A percentile compares a stretch with the other conserved stretches of the same genome.
Evolutionary conservation across 208 protist genomes (phyloP).

Genomic region (Trypanosoma lewisi): DNA sequence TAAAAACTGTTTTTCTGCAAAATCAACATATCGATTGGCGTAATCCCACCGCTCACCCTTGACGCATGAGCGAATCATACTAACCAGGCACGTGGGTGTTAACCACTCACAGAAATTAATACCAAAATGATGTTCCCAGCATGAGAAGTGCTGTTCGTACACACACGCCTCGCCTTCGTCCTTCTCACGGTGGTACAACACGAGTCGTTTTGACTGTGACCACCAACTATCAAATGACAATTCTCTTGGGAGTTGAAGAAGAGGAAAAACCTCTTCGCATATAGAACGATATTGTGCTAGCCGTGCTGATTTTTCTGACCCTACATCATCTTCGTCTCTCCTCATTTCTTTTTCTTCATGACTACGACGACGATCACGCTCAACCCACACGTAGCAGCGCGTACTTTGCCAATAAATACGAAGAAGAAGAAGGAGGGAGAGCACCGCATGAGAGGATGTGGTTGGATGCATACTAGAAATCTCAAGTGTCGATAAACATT

Average conservation of each 20-base stretch:
- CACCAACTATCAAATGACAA: slow-evolving; percentile 28
- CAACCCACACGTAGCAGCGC: slow-evolving; percentile 16
- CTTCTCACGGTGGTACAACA: slow-evolving; percentile 21
- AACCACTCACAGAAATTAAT: slow-evolving; percentile 22
- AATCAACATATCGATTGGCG: slow-evolving; percentile 20
- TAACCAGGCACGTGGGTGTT: slow-evolving; percentile 18
- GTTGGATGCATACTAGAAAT: neutral
- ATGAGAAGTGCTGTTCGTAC: slow-evolving; percentile 27
- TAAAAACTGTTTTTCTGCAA: slow-evolving; percentile 11
- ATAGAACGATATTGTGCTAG: slow-evolving; percentile 18
- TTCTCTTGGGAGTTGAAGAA: slow-evolving; percentile 20
- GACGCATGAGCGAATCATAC: slow-evolving; percentile 28
- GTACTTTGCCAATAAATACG: slow-evolving; percentile 36
- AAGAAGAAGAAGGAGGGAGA: slow-evolving; percentile 3
- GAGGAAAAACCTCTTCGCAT: slow-evolving; percentile 16
- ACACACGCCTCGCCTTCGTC: slow-evolving; percentile 30
- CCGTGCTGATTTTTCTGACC: neutral
- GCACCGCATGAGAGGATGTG: neutral
- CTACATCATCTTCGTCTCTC: neutral
- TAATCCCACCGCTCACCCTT: slow-evolving; percentile 30
- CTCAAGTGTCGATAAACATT: slow-evolving; percentile 19
- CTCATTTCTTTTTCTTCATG: neutral
- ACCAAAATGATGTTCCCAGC: slow-evolving; percentile 16
- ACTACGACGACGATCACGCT: neutral
- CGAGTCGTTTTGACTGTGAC: slow-evolving; percentile 23